These are phyloP conservation scores for Chytriomyces sp. DNA, from an alignment of 192 early-diverging fungal species.

Conservation along the genomic window DNA sequence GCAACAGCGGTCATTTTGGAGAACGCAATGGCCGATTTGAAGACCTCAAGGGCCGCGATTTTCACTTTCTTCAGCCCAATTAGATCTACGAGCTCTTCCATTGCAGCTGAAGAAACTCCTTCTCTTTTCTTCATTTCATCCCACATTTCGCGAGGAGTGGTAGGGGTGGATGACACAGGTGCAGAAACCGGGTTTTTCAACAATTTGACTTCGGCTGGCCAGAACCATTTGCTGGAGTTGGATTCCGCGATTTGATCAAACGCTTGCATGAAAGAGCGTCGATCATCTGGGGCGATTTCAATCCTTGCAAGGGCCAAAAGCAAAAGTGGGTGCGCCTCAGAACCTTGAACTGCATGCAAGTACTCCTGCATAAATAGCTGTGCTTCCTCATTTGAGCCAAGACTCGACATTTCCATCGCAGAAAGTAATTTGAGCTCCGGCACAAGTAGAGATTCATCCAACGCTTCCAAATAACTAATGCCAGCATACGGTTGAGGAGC, in stretches of 20 bases:
- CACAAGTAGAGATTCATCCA: conserved; percentile 8
- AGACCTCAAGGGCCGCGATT: conserved; percentile 34
- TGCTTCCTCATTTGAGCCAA: conserved; percentile 28
- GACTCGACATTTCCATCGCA: conserved; percentile 26
- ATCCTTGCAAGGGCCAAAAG: conserved; percentile 31
- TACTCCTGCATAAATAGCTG: conserved; percentile 16
- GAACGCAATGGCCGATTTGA: conserved; percentile 37
- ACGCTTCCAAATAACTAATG: conserved; percentile 15
- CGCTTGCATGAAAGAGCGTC: background rate
- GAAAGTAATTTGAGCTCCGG: conserved; percentile 26
- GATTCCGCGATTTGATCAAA: background rate
- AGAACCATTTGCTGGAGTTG: background rate
- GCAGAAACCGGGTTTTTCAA: background rate
- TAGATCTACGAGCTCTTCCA: conserved; percentile 41
- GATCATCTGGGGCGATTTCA: background rate
- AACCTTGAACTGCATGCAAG: conserved; percentile 3
- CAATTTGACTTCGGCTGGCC: background rate
- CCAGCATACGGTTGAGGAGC: conserved; percentile 20
- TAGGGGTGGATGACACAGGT: background rate
- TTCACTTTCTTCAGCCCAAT: conserved; percentile 43
- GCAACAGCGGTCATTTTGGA: conserved; percentile 23
- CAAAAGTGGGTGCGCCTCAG: conserved; percentile 36
- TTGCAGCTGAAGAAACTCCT: conserved; percentile 27
- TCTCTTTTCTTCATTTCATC: conserved; percentile 36
- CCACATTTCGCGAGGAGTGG: conserved; percentile 25